Evolutionary conservation across 345 rosid genomes (phyloP), one percentile per base, ranked within the genome.

Genomic region (Excoecaria agallocha): DNA sequence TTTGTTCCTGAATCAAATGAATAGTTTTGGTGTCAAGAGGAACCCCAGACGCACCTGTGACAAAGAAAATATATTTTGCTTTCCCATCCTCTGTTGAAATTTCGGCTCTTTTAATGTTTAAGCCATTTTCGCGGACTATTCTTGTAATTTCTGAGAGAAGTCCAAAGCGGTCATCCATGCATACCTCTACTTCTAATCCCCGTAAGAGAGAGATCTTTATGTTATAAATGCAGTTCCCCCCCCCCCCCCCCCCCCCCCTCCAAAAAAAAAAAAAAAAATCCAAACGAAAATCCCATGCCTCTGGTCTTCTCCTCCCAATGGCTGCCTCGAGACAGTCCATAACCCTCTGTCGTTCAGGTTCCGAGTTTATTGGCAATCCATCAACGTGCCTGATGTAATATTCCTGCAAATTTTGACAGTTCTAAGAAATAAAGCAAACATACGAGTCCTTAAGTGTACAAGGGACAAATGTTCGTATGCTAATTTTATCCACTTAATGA

Each of bases 241-340:
- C n/a, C n/a, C n/a, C n/a, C n/a, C n/a, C n/a, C n/a, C n/a, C n/a
- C n/a, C n/a, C n/a, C n/a, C n/a, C n/a, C n/a, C n/a, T n/a, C 30
- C 30, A 30, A 30, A 30, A 30, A 30, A 30, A 30, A 30, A 30
- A 30, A 30, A 30, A 0, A 30, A 30, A 30, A 30, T 30, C 30
- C 7, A 43, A 43, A 8, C 1, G 48, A 6, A 43, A 64, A 39
- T n/a, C 30, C 6, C 6, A 12, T 86, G 90, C 97, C 90, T 90
- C 90, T 3, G 84, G 87, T n/a, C 85, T 86, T 73, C 97, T 81
- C 77, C 97, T 89, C 74, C 89, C 86, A 67, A 90, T 89, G 60
- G 95, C 97, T 37, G 95, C 97, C 83, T 86, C 89, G 22, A 92
- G 90, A 86, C 97, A 92, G 70, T 88, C 87, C 25, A 81, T 76